Conservation (phyloP, 176 grass and related monocot genomes). For the Aechmea fasciata region DNA sequence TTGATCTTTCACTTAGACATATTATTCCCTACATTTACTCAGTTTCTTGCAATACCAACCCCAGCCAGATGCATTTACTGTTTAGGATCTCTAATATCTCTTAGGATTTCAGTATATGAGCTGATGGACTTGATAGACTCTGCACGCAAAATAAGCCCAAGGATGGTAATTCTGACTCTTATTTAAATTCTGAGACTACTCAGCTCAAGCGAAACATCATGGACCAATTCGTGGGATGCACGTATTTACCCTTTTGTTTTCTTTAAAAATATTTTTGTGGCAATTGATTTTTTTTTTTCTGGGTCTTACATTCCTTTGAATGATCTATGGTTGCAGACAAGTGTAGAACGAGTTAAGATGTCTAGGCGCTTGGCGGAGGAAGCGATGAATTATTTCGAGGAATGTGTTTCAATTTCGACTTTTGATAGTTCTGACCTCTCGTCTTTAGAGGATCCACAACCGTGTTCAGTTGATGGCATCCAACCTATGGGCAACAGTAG, state of each 20-base stretch:
- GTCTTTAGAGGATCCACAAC: slow-evolving; percentile 51
- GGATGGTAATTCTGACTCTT: no score
- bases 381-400: slow-evolving; percentile 93
- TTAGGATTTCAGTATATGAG: no score
- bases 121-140: no score
- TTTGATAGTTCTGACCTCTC: slow-evolving; percentile 86
- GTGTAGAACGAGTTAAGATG: slow-evolving; percentile 48
- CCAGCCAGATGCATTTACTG: neutral
- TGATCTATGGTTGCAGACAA: slow-evolving; percentile 32
- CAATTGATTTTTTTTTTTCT: slow-evolving; percentile 3
- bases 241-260: no score
- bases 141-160: no score
- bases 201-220: no score
- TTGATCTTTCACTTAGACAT: slow-evolving; percentile 7
- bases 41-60: no score
- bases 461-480: slow-evolving; percentile 24
- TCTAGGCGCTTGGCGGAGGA: slow-evolving; percentile 86
- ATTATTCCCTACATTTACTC: no score
- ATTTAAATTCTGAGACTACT: no score
- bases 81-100: neutral
- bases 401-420: slow-evolving; percentile 83
- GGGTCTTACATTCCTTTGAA: no score
- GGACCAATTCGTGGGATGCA: no score
- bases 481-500: slow-evolving; percentile 38
- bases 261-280: neutral